Percentiles rank a stretch among this genome's conserved stretches.
Conservation (phyloP, 352 stramenopile genomes). For the Pilasporangium apinafurcum region DNA sequence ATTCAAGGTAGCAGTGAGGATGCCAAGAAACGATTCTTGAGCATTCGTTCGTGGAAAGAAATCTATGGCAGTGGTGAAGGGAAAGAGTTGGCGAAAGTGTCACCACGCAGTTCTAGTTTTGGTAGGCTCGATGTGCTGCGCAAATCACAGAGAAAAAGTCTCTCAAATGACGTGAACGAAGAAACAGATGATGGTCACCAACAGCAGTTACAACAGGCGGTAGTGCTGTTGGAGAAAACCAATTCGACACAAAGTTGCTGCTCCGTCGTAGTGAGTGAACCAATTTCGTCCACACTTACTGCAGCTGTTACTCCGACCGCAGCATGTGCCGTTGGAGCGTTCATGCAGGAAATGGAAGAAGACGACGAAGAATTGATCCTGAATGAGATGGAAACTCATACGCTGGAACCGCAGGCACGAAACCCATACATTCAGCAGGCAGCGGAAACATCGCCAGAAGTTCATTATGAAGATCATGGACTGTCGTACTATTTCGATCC, state of each 20-base stretch:
- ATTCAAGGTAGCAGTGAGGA: no score
- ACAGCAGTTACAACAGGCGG: not conserved
- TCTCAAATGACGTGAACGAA: slow-evolving; percentile 2
- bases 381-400: slow-evolving; percentile 15
- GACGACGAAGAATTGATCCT: slow-evolving; percentile 19
- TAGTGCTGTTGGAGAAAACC: not conserved
- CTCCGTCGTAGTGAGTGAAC: slow-evolving; percentile 9
- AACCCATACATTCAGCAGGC: slow-evolving; percentile 28
- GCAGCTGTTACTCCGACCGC: slow-evolving; percentile 6
- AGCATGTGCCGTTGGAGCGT: slow-evolving; percentile 15
- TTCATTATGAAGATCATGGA: slow-evolving; percentile 35
- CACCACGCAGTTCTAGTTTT: slow-evolving; percentile 7
- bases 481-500: slow-evolving; percentile 57
- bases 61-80: slow-evolving; percentile 58
- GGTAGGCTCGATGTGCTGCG: slow-evolving; percentile 8
- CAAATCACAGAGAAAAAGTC: slow-evolving; percentile 4
- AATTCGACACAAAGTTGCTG: no score
- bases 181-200: not conserved
- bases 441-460: no score
- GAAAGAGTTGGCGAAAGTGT: slow-evolving; percentile 35
- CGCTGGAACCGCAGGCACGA: slow-evolving; percentile 5
- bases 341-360: slow-evolving; percentile 65
- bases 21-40: slow-evolving; percentile 35
- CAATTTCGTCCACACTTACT: slow-evolving; percentile 1
- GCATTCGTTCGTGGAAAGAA: slow-evolving; percentile 55